Base-by-base conservation (phyloP, 1,139 yeast genomes). In the Geotrichum europaeum region DNA sequence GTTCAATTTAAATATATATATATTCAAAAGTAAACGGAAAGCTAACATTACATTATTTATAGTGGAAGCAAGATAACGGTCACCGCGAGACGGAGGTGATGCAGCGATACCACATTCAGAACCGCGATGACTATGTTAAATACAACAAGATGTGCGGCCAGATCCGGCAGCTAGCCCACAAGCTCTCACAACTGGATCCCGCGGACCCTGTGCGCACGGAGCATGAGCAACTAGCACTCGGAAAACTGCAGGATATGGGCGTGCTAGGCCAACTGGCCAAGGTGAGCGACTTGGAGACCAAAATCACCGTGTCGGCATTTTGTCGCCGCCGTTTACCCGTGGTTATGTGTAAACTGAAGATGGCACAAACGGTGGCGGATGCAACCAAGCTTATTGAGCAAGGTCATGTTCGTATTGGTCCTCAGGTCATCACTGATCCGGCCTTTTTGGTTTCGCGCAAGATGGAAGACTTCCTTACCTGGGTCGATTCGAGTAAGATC, bases 361-460 rank as follows among this genome's bases (percentile, higher is more conserved):
- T 95, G 99, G 95, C 97, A 0, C 94, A 92, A 70, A 87, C 87
- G 53, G 81, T 94, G 50, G 78, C 83, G 45, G 98, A 91, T 73
- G 99, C 98, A 0, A 89, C 92, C 24, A 89, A 89, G 56, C 90
- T 89, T 71, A 82, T 95, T 24, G 98, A 94, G 71, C 98, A 94
- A 73, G 99, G 99, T 3, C 98, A 95, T 71, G 96, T 95, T 3
- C 82, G 99, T 67, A 96, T 95, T 12, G 99, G 99, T 0, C 99
- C 98, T 10, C 89, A 91, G 70, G 87, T 94, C 43, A 85, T 95
- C 55, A 91, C 97, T 0, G 99, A 95, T 72, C 96, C 99, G 3
- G 97, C 99, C 0, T 94, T 87, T 73, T 79, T 95, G 68, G 96
- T 95, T 2, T 92, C 97, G 10, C 81, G 74, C 51, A 90, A 86